These are phyloP conservation scores for Nitzschia sp. DNA, from an alignment of 108 stramenopile genomes.

Conservation along the genomic window DNA sequence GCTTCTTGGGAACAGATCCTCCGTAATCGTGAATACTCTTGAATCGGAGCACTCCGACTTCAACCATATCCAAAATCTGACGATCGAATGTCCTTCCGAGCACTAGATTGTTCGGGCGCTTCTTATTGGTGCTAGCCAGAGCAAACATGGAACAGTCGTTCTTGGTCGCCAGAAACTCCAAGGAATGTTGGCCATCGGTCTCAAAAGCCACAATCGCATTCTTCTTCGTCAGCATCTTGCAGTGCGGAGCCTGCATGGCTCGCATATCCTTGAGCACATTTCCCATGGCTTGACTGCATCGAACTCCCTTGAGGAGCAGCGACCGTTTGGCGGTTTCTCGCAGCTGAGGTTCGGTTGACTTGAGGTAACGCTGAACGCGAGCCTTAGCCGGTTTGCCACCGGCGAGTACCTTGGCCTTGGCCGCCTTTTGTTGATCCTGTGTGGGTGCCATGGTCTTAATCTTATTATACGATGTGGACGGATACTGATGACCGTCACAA, in stretches of 20 bases:
- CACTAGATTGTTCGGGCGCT: slow-evolving; percentile 97
- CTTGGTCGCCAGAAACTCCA: slow-evolving; percentile 91
- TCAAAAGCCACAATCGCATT: slow-evolving; percentile 88
- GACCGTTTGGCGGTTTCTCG: slow-evolving; percentile 71
- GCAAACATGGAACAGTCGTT: slow-evolving; percentile 95
- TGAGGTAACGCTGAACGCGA: slow-evolving; percentile 83
- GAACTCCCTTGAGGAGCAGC: slow-evolving; percentile 87
- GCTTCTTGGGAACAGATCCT: slow-evolving; percentile 80
- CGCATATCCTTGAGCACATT: slow-evolving; percentile 82
- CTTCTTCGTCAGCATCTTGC: slow-evolving; percentile 84
- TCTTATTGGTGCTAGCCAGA: slow-evolving; percentile 96
- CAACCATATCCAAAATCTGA: slow-evolving; percentile 97
- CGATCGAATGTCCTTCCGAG: slow-evolving; percentile 96
- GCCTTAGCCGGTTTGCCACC: slow-evolving; percentile 88
- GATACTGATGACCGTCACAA: too few species aligned
- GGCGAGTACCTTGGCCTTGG: slow-evolving; percentile 68
- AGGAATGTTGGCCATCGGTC: slow-evolving; percentile 69
- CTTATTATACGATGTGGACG: too few species aligned
- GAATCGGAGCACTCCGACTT: slow-evolving; percentile 90
- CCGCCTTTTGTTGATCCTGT: slow-evolving; percentile 68
- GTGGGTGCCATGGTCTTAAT: slow-evolving; percentile 84
- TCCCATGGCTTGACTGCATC: slow-evolving; percentile 85
- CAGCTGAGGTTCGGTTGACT: slow-evolving; percentile 74
- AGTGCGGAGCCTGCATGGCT: slow-evolving; percentile 82
- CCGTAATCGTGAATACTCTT: slow-evolving; percentile 77